Base-by-base conservation (phyloP, 139 green algal genomes). In the Chlorella sp. region DNA sequence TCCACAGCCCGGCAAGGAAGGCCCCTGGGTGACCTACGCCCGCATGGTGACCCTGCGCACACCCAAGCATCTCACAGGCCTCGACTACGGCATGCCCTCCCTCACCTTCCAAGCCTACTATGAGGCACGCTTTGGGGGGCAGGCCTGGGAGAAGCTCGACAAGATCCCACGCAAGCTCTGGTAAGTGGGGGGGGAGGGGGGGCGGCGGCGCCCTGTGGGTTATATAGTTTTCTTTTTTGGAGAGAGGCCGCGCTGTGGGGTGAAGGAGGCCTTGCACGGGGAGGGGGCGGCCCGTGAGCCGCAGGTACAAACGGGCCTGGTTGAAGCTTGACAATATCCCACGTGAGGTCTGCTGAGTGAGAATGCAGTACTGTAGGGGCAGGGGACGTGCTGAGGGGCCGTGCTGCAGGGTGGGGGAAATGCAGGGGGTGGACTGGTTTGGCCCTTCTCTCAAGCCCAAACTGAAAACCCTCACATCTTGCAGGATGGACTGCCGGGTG, bases 21-120 rank as follows among this genome's bases (percentile, higher is more conserved):
- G 91, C 0, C 89, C 89, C 42, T 94, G 91, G 91, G 71, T 90
- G 26, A 94, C 91, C 4, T 94, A 94, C 36, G 91, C 91, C 1
- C 87, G 91, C 36, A 94, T 94, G 91, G 84, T 92, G 19, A 94
- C 91, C 0, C 87, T 94, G 77, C 84, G 91, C 64, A 94, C 91
- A 24, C 91, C 92, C 89, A 94, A 94, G 90, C 78, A 83, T 26
- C 83, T 94, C 1, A 94, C 91, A 34, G 86, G 86, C 26, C 90
- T 91, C 0, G 91, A 94, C 80, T 81, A 93, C 40, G 91, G 91
- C 39, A 81, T 94, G 15, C 90, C 91, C 34, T 77, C 48, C 42
- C 89, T 94, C 21, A 92, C 90, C 34, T 94, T 94, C 80, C 82
- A 86, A 84, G 83, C 91, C 0, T 94, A 85, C 53, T 94, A 86